Percentiles rank a stretch among this genome's conserved stretches.
phyloP scores from a whole-genome alignment of 768 basidiomycete genomes.

The Dacryopinax spathularia region DNA sequence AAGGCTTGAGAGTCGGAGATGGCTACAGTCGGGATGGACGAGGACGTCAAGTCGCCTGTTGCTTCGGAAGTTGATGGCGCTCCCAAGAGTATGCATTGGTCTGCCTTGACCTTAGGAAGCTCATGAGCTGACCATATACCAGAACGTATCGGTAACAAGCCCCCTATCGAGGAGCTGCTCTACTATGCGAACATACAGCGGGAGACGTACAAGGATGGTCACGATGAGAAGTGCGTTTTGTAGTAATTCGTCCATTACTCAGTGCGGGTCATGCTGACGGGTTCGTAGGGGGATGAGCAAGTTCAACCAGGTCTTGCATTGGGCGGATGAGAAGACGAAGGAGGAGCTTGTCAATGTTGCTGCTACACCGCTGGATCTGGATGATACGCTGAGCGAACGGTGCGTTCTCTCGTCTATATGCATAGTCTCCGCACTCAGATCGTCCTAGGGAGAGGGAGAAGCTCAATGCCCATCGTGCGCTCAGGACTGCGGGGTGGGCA shows the following conservation, averaged over 20 bases:
- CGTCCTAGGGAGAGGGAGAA: not conserved
- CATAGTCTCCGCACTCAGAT: not conserved
- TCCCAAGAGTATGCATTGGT: not conserved
- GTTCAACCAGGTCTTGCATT: not conserved
- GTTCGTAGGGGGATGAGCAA: not conserved
- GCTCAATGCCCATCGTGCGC: not conserved
- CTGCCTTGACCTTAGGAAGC: not conserved
- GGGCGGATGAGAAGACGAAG: slow-evolving; percentile 1
- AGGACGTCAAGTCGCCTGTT: not conserved
- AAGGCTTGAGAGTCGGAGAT: no score
- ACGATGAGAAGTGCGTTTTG: not conserved
- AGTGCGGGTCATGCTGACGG: no score
- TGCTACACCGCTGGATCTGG: not conserved
- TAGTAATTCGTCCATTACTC: not conserved
- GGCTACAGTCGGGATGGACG: not conserved
- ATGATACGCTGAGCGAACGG: not conserved
- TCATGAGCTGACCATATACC: not conserved
- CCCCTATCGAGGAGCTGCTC: not conserved
- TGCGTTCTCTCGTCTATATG: not conserved
- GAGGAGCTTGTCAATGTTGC: not conserved
- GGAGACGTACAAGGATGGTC: not conserved
- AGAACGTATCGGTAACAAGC: not conserved
- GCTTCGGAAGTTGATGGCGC: not conserved
- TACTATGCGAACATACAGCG: slow-evolving; percentile 2
- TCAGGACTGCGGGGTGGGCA: not conserved